phyloP scores from a whole-genome alignment of 768 basidiomycete species.

The Kwoniella pini region DNA sequence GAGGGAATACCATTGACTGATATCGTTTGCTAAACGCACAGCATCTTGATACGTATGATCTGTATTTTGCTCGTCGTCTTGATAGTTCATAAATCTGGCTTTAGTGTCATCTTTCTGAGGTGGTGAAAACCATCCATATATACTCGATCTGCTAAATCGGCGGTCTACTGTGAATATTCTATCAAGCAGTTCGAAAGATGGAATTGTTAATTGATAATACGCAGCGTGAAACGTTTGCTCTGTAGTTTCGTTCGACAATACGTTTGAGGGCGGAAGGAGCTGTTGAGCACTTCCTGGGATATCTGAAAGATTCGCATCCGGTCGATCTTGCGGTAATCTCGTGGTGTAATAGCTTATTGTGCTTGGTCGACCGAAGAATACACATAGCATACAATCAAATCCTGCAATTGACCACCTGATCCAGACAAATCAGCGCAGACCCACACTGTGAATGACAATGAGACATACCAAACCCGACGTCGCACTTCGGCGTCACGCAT shows the following conservation, averaged over 20 bases:
- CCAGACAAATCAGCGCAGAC: not conserved
- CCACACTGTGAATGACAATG: no score
- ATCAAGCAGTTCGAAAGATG: constrained; percentile 48
- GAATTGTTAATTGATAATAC: constrained; percentile 52
- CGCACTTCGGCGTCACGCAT: constrained; percentile 48
- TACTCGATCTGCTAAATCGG: constrained; percentile 42
- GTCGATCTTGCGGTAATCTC: constrained; percentile 49
- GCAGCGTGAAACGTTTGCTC: constrained; percentile 50
- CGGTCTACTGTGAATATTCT: constrained; percentile 50
- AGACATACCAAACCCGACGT: constrained; percentile 46
- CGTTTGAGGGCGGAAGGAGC: constrained; percentile 35
- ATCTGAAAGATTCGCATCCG: constrained; percentile 47
- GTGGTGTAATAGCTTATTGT: constrained; percentile 51
- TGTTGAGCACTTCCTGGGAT: constrained; percentile 34
- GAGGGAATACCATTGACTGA: constrained; percentile 46
- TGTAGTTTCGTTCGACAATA: constrained; percentile 43
- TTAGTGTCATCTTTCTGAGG: constrained; percentile 11
- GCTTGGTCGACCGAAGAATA: constrained; percentile 50
- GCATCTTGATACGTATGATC: constrained; percentile 49
- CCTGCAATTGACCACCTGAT: constrained; percentile 52
- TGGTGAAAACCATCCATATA: constrained; percentile 47
- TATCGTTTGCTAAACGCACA: constrained; percentile 48
- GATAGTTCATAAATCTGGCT: not conserved
- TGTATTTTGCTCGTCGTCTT: not conserved
- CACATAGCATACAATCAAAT: constrained; percentile 48